A percentile compares a stretch with the other conserved stretches of the same genome.
These are phyloP conservation scores for Geosmithia putterillii DNA, from an alignment of 2,329 filamentous ascomycete species.

Conservation along the genomic window DNA sequence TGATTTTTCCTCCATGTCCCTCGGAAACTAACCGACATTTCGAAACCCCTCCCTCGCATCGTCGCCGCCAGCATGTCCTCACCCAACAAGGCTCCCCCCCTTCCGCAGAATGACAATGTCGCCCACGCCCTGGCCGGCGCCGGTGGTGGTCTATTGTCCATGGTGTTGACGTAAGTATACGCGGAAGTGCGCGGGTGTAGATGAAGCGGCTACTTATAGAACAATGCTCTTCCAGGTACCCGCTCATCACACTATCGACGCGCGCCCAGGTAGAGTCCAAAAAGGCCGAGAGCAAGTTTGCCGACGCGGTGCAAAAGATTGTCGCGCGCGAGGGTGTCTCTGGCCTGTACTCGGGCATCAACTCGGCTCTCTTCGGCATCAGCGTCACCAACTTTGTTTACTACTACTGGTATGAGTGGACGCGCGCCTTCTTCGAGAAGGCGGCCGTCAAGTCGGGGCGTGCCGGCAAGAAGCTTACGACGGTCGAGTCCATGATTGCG, in stretches of 20 bases:
- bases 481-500: constrained; percentile 86
- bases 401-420: constrained; percentile 99
- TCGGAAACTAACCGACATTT: neutral
- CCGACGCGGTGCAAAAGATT: constrained; percentile 74
- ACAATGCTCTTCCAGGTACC: constrained; percentile 54
- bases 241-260: constrained; percentile 92
- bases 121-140: constrained; percentile 88
- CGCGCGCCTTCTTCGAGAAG: constrained; percentile 71
- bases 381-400: constrained; percentile 99
- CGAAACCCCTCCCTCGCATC: neutral
- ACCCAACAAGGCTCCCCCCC: constrained; percentile 44
- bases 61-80: neutral
- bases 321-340: constrained; percentile 80
- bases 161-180: constrained; percentile 83
- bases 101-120: constrained; percentile 90
- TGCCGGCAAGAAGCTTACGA: constrained; percentile 71
- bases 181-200: too few relatives aligned
- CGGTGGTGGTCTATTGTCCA: constrained; percentile 87
- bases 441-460: constrained; percentile 64
- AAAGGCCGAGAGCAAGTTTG: constrained; percentile 74
- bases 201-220: too few relatives aligned
- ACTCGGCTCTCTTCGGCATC: constrained; percentile 93
- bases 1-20: neutral
- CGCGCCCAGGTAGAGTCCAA: constrained; percentile 96
- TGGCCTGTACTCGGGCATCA: constrained; percentile 85